Evolutionary conservation across 2,329 filamentous ascomycete genomes (phyloP).

Genomic region (Apiospora arundinis): DNA sequence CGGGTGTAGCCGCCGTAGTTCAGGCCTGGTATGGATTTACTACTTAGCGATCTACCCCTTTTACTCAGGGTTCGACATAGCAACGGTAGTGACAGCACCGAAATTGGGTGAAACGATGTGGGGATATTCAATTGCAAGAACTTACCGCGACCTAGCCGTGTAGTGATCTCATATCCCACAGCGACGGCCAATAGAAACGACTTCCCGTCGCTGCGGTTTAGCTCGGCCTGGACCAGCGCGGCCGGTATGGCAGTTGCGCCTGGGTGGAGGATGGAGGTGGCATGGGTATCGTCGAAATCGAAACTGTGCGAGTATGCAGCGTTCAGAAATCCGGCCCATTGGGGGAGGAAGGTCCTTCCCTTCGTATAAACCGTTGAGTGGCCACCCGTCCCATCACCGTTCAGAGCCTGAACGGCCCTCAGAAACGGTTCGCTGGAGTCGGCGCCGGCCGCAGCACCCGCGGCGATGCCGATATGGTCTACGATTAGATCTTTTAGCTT

Average conservation of each 20-base stretch:
- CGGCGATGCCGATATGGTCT: slow-evolving; percentile 34
- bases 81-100: too few species aligned
- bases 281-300: slow-evolving; percentile 54
- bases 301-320: slow-evolving; percentile 49
- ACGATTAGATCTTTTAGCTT: slow-evolving; percentile 35
- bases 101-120: too few species aligned
- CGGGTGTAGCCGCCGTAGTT: slow-evolving; percentile 34
- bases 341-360: slow-evolving; percentile 41
- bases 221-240: slow-evolving; percentile 38
- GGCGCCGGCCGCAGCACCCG: slow-evolving; percentile 31
- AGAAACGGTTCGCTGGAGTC: slow-evolving; percentile 36
- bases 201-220: slow-evolving; percentile 36
- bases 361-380: slow-evolving; percentile 43
- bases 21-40: slow-evolving; percentile 17
- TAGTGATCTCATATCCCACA: slow-evolving; percentile 38
- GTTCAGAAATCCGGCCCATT: slow-evolving; percentile 49
- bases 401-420: slow-evolving; percentile 43
- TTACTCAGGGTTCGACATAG: too few species aligned
- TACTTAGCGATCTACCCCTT: background rate
- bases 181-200: slow-evolving; percentile 40
- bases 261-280: slow-evolving; percentile 47
- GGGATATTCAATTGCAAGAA: background rate
- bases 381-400: slow-evolving; percentile 29
- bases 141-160: slow-evolving; percentile 32
- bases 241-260: slow-evolving; percentile 48